phyloP scores from a whole-genome alignment of 345 rosid species.

The Ceriops zippeliana region DNA sequence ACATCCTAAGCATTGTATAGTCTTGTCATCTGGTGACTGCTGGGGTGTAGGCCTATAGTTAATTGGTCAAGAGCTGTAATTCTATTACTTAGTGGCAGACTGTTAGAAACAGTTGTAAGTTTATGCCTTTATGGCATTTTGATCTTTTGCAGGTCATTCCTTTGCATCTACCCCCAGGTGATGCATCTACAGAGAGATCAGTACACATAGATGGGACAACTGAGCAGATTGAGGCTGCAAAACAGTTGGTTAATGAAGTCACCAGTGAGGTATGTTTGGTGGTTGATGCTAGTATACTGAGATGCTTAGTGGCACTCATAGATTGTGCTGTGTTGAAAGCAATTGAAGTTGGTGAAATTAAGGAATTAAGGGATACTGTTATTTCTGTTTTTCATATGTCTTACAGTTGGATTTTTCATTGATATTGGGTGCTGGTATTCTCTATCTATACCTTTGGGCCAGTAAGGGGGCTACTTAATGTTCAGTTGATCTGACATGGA shows the following conservation, averaged over 20 bases:
- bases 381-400: too few relatives aligned
- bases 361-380: neutral
- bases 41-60: neutral
- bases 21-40: too few relatives aligned
- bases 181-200: slow-evolving; percentile 69
- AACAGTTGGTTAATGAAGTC: slow-evolving; percentile 82
- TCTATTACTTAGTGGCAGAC: neutral
- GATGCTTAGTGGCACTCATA: slow-evolving; percentile 7
- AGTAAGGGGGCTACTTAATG: too few relatives aligned
- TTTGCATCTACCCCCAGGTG: slow-evolving; percentile 97
- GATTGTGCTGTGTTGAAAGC: neutral
- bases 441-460: too few relatives aligned
- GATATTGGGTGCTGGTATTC: too few relatives aligned
- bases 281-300: slow-evolving; percentile 29
- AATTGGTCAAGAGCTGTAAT: neutral
- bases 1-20: neutral
- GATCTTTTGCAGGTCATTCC: slow-evolving; percentile 95
- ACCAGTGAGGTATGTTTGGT: slow-evolving; percentile 81
- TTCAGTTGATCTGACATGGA: neutral
- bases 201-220: slow-evolving; percentile 83
- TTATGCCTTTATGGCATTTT: slow-evolving; percentile 47
- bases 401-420: too few relatives aligned
- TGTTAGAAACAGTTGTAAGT: neutral
- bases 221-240: slow-evolving; percentile 88
- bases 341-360: neutral